Evolutionary conservation across 2,329 filamentous ascomycete genomes (phyloP), one percentile per base, ranked within the genome.

Genomic region (Fusarium acutatum): DNA sequence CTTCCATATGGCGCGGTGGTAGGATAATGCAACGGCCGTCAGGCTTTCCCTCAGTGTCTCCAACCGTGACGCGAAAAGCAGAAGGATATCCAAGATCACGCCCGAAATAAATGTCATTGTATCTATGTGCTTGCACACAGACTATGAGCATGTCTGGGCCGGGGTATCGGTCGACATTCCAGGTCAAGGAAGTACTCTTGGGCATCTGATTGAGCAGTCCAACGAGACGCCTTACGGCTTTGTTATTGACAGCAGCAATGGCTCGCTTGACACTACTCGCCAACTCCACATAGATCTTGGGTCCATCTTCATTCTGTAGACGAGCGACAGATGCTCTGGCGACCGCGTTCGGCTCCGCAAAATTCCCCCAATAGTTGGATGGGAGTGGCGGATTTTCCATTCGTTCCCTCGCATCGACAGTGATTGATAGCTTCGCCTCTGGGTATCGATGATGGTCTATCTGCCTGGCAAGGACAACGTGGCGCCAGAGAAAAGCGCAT

Each of bases 71-170:
- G 0, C 64, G 40, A 35, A 57, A 44, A 6, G 64, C 64, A 17
- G 43, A 47, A 7, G 64, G 52, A 22, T 59, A 64, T 1, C 53
- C 34, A n/a, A 67, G 43, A 6, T 52, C 28, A 35, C 26, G 34
- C 2, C 64, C 64, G 13, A 67, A 67, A 38, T 58, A 50, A 28
- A 64, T 64, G 11, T 64, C 64, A 10, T 67, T 64, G 3, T 52
- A 67, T 18, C 17, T 32, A 13, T 67, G 64, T 5, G 41, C 34
- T 37, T 67, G 64, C 3, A 67, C 24, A 35, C 64, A 67, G 44
- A 67, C 64, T n/a, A 67, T 67, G 6, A 67, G 64, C 60, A 67
- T 64, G 32, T 67, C 64, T 2, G 64, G 64, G 1, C 64, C 64
- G 1, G 64, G 64, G 38, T 59, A 67, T 28, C 64, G 64, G 44